Evolutionary conservation across 192 early-diverging fungal genomes (phyloP).

Genomic region (Pilobolus umbonatus): DNA sequence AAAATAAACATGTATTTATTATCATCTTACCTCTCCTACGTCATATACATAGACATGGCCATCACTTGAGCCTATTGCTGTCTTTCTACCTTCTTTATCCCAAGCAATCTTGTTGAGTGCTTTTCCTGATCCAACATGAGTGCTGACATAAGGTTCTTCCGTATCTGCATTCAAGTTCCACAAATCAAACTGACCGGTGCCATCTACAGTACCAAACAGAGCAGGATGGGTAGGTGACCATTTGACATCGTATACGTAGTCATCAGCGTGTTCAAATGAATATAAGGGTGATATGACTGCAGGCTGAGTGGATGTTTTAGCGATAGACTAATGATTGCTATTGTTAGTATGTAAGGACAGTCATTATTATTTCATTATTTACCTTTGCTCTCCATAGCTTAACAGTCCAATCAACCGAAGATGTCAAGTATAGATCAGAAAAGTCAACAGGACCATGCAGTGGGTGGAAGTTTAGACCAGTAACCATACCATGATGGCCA

Average conservation of each 20-base stretch:
- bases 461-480: conserved; percentile 90
- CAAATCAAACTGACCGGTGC: conserved; percentile 81
- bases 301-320: conserved; percentile 45
- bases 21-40: conserved; percentile 75
- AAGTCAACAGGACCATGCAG: conserved; percentile 74
- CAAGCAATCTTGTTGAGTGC: conserved; percentile 93
- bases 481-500: conserved; percentile 86
- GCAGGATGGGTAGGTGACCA: conserved; percentile 98
- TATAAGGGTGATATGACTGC: conserved; percentile 61
- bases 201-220: conserved; percentile 89
- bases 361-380: background rate
- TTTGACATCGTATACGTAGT: conserved; percentile 97
- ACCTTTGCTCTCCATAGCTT: conserved; percentile 87
- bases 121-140: conserved; percentile 53
- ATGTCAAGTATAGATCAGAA: conserved; percentile 87
- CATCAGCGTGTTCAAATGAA: conserved; percentile 88
- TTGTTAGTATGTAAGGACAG: background rate
- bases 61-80: conserved; percentile 79
- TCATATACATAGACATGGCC: conserved; percentile 87
- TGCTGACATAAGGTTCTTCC: conserved; percentile 63
- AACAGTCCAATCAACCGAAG: conserved; percentile 95
- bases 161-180: conserved; percentile 92
- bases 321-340: conserved; percentile 29
- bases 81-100: conserved; percentile 83
- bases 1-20: background rate